Evolutionary conservation across 2,329 filamentous ascomycete species (phyloP), one percentile per base, ranked within the genome.

Genomic region (Beauveria sp.): DNA sequence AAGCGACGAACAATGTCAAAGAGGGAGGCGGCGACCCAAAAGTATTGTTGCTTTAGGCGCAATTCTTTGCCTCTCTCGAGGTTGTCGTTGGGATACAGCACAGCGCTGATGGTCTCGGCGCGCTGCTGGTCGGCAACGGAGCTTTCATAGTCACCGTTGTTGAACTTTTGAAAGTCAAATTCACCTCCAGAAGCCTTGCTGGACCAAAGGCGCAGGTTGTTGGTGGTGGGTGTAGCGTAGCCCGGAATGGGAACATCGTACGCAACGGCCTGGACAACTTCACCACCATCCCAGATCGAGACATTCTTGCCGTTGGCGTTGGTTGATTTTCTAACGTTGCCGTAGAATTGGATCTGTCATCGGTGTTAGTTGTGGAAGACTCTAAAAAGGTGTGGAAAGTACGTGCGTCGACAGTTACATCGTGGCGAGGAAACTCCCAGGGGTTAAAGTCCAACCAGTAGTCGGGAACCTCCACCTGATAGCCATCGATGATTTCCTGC

Each of bases 381-480:
- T 18, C 0, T 22, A 1, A 3, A 38, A 3, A 4, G 18, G 12
- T 42, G 46, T 42, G 22, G 18, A 20, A 10, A 31, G 9, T 48
- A 72, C 83, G 77, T 70, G 87, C 84, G 76, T 98, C 91, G 26
- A 99, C 42, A 2, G 89, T 93, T 64, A 99, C 90, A 72, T 99
- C 95, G 74, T 97, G 91, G 67, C 95, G 85, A 48, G 93, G 92
- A 71, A 98, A 99, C 74, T 99, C 95, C 95, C 95, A 99, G 0
- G 95, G 95, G 76, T 99, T 99, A 77, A 98, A 97, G 74, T 98
- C 95, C 60, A 99, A 85, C 95, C 95, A 99, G 78, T 99, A 98
- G 74, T 99, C 95, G 22, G 95, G 95, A 63, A 98, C 90, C 73
- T 99, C 95, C 66, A 99, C 92, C 76, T 99, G 95, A 74, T 97